Conservation (phyloP, 176 grass and related monocot genomes). For the Juncus effusus region DNA sequence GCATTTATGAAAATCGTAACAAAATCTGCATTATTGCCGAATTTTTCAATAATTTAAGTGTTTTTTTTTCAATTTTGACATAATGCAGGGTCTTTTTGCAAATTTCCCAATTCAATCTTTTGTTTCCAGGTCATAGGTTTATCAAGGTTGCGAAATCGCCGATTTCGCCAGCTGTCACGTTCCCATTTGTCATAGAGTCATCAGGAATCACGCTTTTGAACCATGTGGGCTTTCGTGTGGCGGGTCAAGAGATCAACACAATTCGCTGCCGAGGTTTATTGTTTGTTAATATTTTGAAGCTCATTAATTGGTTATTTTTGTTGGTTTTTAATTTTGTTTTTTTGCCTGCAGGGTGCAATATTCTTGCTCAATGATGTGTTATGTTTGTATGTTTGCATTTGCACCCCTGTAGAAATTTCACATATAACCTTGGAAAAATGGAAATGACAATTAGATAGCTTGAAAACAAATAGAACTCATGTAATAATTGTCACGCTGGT, state of each 20-base stretch:
- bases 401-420: no score
- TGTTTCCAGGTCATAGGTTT: slow-evolving; percentile 53
- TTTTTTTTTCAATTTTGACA: no score
- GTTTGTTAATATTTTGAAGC: slow-evolving; percentile 8
- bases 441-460: no score
- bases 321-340: slow-evolving; percentile 25
- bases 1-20: no score
- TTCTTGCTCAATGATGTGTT: slow-evolving; percentile 41
- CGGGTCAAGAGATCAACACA: slow-evolving; percentile 60
- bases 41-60: no score
- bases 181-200: slow-evolving; percentile 70
- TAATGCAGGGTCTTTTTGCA: no score
- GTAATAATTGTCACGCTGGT: no score
- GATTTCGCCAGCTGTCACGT: slow-evolving; percentile 69
- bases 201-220: slow-evolving; percentile 70
- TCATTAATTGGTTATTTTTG: slow-evolving; percentile 6
- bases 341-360: slow-evolving; percentile 49
- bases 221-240: slow-evolving; percentile 54
- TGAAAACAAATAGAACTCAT: no score
- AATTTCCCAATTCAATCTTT: no score
- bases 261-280: slow-evolving; percentile 69
- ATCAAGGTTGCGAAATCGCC: slow-evolving; percentile 97
- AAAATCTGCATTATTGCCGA: no score
- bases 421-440: no score
- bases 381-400: no score